phyloP scores from a whole-genome alignment of 1,139 yeast species.

The Chernovozyma sophiae-reginae region DNA sequence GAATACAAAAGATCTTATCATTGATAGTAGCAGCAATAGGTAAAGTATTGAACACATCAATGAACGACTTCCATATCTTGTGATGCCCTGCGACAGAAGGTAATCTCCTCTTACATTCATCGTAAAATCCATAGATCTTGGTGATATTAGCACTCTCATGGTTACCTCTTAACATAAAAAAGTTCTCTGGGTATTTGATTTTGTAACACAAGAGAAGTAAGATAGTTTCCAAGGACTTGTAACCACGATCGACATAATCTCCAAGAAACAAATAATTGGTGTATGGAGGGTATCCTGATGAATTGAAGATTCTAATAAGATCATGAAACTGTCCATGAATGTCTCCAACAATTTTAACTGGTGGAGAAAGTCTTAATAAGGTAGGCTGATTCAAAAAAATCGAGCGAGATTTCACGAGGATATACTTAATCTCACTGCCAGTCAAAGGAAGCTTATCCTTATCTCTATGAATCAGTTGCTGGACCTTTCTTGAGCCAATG shows the following conservation, averaged over 20 bases:
- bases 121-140: slow-evolving; percentile 82
- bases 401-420: slow-evolving; percentile 65
- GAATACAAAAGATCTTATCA: slow-evolving; percentile 82
- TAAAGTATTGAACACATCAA: slow-evolving; percentile 80
- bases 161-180: slow-evolving; percentile 79
- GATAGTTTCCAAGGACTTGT: slow-evolving; percentile 78
- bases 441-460: slow-evolving; percentile 40
- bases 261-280: slow-evolving; percentile 78
- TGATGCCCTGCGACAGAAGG: slow-evolving; percentile 44
- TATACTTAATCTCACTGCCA: slow-evolving; percentile 55
- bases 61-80: slow-evolving; percentile 70
- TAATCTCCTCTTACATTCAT: slow-evolving; percentile 77
- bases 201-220: slow-evolving; percentile 68
- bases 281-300: slow-evolving; percentile 78
- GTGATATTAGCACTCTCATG: slow-evolving; percentile 85
- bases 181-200: slow-evolving; percentile 78
- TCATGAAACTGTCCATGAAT: slow-evolving; percentile 84
- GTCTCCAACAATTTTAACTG: slow-evolving; percentile 85
- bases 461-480: slow-evolving; percentile 1
- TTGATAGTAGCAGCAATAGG: slow-evolving; percentile 87
- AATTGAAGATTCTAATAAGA: slow-evolving; percentile 65
- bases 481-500: slow-evolving; percentile 18
- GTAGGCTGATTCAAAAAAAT: slow-evolving; percentile 76
- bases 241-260: slow-evolving; percentile 84
- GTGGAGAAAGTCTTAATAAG: slow-evolving; percentile 70